A percentile compares a stretch with the other conserved stretches of the same genome.
phyloP scores from a whole-genome alignment of 2,329 filamentous ascomycete genomes.

The Diaporthe destruens region DNA sequence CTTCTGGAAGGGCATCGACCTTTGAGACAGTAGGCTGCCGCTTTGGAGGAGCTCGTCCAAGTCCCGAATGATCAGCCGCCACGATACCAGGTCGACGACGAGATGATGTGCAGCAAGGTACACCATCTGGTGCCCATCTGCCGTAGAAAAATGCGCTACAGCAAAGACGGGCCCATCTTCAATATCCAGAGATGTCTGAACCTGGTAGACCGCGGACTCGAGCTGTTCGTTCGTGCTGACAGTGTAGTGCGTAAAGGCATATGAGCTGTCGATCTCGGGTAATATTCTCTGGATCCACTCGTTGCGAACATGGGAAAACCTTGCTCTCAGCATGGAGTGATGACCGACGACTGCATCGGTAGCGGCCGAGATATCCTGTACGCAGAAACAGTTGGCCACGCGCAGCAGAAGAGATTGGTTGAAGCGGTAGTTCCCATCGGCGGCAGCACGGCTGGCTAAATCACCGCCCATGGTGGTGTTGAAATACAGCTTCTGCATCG shows the following conservation, averaged over 20 bases:
- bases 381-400: constrained; percentile 55
- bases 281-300: constrained; percentile 62
- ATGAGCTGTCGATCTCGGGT: constrained; percentile 56
- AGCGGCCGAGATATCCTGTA: constrained; percentile 61
- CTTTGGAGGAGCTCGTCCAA: constrained; percentile 62
- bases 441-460: constrained; percentile 47
- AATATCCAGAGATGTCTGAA: constrained; percentile 61
- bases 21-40: constrained; percentile 58
- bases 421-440: constrained; percentile 58
- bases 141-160: constrained; percentile 61
- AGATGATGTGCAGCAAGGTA: constrained; percentile 66
- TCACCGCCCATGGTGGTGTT: constrained; percentile 58
- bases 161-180: constrained; percentile 64
- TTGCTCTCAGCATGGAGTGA: constrained; percentile 64
- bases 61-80: constrained; percentile 63
- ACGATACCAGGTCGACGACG: constrained; percentile 64
- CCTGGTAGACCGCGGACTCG: constrained; percentile 54
- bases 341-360: constrained; percentile 62
- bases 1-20: constrained; percentile 61
- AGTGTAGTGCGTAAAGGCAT: constrained; percentile 58
- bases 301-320: constrained; percentile 55
- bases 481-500: constrained; percentile 68
- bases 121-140: constrained; percentile 60
- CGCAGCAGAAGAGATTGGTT: constrained; percentile 64
- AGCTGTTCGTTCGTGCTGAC: constrained; percentile 58